Evolutionary conservation across 1,139 yeast species (phyloP).

Genomic region (Hyphopichia pseudoburtonii): DNA sequence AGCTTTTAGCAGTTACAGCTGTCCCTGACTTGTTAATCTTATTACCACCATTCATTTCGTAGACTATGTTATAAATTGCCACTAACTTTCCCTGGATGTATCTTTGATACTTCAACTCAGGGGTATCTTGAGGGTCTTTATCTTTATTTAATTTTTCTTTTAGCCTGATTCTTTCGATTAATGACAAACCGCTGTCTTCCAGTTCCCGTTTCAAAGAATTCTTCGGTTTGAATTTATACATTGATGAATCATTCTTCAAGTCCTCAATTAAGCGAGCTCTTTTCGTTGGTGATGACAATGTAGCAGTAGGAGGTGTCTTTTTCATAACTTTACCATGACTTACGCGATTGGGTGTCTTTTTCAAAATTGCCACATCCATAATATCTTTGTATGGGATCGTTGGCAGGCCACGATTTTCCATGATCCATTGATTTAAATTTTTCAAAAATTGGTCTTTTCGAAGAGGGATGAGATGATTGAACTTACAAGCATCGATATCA

Average conservation of each 20-base stretch:
- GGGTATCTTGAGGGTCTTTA: slow-evolving; percentile 15
- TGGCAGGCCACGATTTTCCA: slow-evolving; percentile 26
- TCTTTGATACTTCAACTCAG: slow-evolving; percentile 34
- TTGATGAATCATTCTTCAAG: slow-evolving; percentile 30
- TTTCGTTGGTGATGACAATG: slow-evolving; percentile 12
- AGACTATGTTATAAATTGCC: slow-evolving; percentile 37
- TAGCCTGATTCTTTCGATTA: slow-evolving; percentile 41
- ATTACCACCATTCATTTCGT: slow-evolving; percentile 21
- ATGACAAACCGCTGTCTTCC: slow-evolving; percentile 31
- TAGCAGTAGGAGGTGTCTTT: background rate
- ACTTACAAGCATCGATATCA: slow-evolving; percentile 1
- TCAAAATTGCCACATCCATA: background rate
- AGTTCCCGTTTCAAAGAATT: slow-evolving; percentile 20
- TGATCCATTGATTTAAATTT: slow-evolving; percentile 59
- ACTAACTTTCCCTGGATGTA: slow-evolving; percentile 43
- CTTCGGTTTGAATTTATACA: slow-evolving; percentile 29
- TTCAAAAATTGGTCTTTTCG: slow-evolving; percentile 59
- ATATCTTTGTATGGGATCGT: slow-evolving; percentile 2
- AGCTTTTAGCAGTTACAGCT: slow-evolving; percentile 12
- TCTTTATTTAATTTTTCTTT: slow-evolving; percentile 29
- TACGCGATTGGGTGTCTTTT: background rate
- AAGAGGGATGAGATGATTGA: slow-evolving; percentile 28
- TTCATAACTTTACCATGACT: background rate
- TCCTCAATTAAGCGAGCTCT: slow-evolving; percentile 11
- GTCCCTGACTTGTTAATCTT: background rate